Percentiles rank a stretch among this genome's conserved stretches.
Evolutionary conservation across 176 grass and related monocot genomes (phyloP).

Genomic region (Eragrostis curvula): DNA sequence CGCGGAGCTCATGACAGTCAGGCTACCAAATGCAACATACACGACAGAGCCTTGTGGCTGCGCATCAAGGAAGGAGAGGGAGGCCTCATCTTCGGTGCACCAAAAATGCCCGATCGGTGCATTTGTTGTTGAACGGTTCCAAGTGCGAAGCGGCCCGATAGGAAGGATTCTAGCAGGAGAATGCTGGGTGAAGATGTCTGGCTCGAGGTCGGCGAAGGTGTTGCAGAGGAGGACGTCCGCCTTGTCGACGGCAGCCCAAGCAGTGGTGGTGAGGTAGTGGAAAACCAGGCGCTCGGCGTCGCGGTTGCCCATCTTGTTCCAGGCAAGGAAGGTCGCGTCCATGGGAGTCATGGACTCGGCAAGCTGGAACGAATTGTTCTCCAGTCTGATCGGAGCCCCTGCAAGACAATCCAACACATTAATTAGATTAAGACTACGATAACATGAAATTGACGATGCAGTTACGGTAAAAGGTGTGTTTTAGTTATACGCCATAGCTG

Average conservation of each 20-base stretch:
- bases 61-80: constrained; percentile 57
- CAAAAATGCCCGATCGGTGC: constrained; percentile 43
- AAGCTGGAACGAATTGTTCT: constrained; percentile 18
- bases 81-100: constrained; percentile 20
- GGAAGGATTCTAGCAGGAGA: constrained; percentile 24
- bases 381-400: constrained; percentile 31
- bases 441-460: too few species aligned
- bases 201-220: constrained; percentile 50
- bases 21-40: constrained; percentile 64
- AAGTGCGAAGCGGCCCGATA: constrained; percentile 41
- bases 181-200: neutral
- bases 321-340: constrained; percentile 29
- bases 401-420: neutral
- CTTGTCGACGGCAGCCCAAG: neutral
- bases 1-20: constrained; percentile 37
- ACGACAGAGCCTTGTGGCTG: constrained; percentile 44
- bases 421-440: too few species aligned
- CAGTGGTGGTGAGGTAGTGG: constrained; percentile 31
- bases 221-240: constrained; percentile 56
- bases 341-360: constrained; percentile 3
- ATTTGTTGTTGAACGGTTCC: neutral
- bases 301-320: constrained; percentile 41
- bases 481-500: too few species aligned
- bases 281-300: constrained; percentile 28
- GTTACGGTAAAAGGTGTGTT: too few species aligned